These are phyloP conservation scores for Stagonosporopsis chrysanthemi DNA, from an alignment of 2,329 filamentous ascomycete genomes.

Conservation along the genomic window DNA sequence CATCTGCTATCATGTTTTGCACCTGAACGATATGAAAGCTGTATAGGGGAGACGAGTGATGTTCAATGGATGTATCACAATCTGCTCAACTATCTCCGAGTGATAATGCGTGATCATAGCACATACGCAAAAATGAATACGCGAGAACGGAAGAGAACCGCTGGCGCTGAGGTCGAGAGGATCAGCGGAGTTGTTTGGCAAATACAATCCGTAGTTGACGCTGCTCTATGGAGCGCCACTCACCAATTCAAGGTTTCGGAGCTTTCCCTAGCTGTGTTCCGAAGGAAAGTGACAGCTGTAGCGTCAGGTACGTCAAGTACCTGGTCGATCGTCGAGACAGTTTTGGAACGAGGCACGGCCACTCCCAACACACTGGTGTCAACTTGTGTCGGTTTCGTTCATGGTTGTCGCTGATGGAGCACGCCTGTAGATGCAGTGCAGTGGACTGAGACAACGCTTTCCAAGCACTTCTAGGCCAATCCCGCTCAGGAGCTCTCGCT, in stretches of 20 bases:
- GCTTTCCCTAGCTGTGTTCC: background rate
- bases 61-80: too few relatives aligned
- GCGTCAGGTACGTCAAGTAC: constrained; percentile 11
- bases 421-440: background rate
- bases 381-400: background rate
- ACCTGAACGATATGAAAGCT: too few relatives aligned
- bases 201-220: background rate
- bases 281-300: constrained; percentile 10
- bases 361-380: background rate
- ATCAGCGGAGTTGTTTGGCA: too few relatives aligned
- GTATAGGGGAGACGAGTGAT: too few relatives aligned
- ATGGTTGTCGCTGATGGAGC: background rate
- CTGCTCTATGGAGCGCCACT: background rate
- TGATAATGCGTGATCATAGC: too few relatives aligned
- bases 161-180: too few relatives aligned
- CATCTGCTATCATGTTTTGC: background rate
- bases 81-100: too few relatives aligned
- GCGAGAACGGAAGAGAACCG: too few relatives aligned
- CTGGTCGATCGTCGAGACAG: background rate
- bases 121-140: too few relatives aligned
- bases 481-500: too few relatives aligned
- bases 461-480: background rate
- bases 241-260: background rate
- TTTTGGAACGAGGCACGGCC: background rate
- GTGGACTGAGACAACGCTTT: too few relatives aligned